Evolutionary conservation across 441 rosid genomes (phyloP), one percentile per base, ranked within the genome.

Genomic region (Corymbia citriodora): DNA sequence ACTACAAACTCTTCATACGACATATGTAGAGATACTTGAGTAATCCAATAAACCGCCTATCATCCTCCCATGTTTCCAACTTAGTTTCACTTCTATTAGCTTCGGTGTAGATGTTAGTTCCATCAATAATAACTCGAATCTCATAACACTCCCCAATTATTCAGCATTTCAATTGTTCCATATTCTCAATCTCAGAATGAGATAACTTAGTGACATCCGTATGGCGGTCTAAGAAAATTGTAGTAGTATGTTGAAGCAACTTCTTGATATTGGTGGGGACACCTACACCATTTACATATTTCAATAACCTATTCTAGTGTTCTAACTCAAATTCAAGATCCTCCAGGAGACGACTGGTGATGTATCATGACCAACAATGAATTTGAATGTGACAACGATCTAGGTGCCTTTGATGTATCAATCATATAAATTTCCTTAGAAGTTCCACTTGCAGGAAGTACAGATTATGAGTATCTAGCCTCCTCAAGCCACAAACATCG

Each of bases 321-420:
- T 88, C 52, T 10, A 91, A 23, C 59, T 87, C 87, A 9, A 40
- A 45, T 52, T 92, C 92, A 70, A 90, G 83, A 54, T 89, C 88
- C 5, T 10, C 29, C 15, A 91, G 89, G 10, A 90, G 59, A 27
- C 87, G 90, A 70, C 72, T 88, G 18, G 91, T 54, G 91, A 91
- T 90, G 55, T 89, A 88, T 57, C 91, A 55, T 23, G 40, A 3
- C 94, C 94, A 33, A 91, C 88, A 14, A 50, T 72, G 12, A 90
- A 90, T 86, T 48, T 91, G 88, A 91, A 33, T 50, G 10, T 7
- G 49, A 74, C 27, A 68, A 45, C 8, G 70, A 29, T n/a, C 31
- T 63, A 59, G 59, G 23, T 9, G 16, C 2, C 19, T 9, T 25
- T 25, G 88, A 89, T 59, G 16, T 29, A 29, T 53, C 2, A 14